Evolutionary conservation across 2,329 filamentous ascomycete genomes (phyloP).

Genomic region (Aspergillus sp.): DNA sequence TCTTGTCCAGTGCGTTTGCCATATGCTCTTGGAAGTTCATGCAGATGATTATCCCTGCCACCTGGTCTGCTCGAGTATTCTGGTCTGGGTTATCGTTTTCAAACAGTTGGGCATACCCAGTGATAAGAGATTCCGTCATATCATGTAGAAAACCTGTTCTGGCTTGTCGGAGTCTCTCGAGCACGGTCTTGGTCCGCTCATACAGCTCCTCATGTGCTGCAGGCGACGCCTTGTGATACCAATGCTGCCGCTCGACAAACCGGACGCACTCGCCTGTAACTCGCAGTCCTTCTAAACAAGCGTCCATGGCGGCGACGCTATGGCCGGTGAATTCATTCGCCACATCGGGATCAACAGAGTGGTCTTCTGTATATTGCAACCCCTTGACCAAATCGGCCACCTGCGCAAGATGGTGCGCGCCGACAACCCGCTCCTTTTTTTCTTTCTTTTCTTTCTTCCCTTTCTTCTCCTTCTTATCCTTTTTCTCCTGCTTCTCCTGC

Average conservation of each 20-base stretch:
- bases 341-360: slow-evolving; percentile 33
- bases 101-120: slow-evolving; percentile 8
- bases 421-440: slow-evolving; percentile 4
- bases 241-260: slow-evolving; percentile 28
- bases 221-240: slow-evolving; percentile 26
- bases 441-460: slow-evolving; percentile 1
- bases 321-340: slow-evolving; percentile 32
- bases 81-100: neutral
- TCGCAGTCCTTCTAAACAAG: slow-evolving; percentile 22
- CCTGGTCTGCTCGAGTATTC: slow-evolving; percentile 23
- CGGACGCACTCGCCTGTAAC: slow-evolving; percentile 20
- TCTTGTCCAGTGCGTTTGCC: slow-evolving; percentile 22
- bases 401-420: neutral
- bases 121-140: slow-evolving; percentile 44
- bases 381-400: neutral
- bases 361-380: slow-evolving; percentile 28
- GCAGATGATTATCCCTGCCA: slow-evolving; percentile 45
- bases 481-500: neutral
- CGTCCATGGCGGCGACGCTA: slow-evolving; percentile 24
- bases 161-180: slow-evolving; percentile 28
- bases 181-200: slow-evolving; percentile 16
- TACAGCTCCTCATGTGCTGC: neutral
- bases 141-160: slow-evolving; percentile 26
- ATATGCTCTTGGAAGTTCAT: slow-evolving; percentile 51
- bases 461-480: neutral